These are phyloP conservation scores for Lentithecium fluviatile DNA, from an alignment of 495 filamentous ascomycete genomes.

Conservation along the genomic window DNA sequence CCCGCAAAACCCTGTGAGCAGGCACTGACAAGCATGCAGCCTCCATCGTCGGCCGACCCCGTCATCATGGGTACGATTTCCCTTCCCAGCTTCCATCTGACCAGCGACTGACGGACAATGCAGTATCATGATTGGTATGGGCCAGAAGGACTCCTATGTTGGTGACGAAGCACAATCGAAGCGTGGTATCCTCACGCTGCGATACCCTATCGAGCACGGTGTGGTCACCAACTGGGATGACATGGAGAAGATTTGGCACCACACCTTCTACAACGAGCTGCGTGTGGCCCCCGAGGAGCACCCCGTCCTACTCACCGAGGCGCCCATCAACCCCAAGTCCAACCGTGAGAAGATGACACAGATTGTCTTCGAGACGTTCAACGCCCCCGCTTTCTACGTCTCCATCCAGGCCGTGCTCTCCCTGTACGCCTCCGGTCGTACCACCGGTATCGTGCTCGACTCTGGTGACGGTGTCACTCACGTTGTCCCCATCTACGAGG, in stretches of 20 bases:
- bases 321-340: constrained; percentile 99
- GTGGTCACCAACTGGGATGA: constrained; percentile 99
- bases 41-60: constrained; percentile 98
- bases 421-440: constrained; percentile 99
- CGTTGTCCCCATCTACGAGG: constrained; percentile 99
- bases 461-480: constrained; percentile 99
- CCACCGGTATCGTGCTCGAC: constrained; percentile 99
- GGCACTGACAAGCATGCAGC: constrained; percentile 55
- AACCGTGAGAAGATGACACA: constrained; percentile 99
- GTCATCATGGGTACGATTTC: constrained; percentile 93
- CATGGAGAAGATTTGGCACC: constrained; percentile 99
- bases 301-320: constrained; percentile 97
- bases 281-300: constrained; percentile 99
- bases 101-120: constrained; percentile 21
- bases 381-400: constrained; percentile 99
- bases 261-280: constrained; percentile 99
- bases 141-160: constrained; percentile 99
- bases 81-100: constrained; percentile 15
- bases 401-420: constrained; percentile 99
- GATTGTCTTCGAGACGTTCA: constrained; percentile 99
- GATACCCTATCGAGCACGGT: constrained; percentile 99
- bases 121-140: constrained; percentile 99
- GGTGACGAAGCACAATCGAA: constrained; percentile 99
- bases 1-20: background rate
- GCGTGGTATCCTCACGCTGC: constrained; percentile 98